phyloP scores from a whole-genome alignment of 306 rosid species.

The Begonia fuchsioides region DNA sequence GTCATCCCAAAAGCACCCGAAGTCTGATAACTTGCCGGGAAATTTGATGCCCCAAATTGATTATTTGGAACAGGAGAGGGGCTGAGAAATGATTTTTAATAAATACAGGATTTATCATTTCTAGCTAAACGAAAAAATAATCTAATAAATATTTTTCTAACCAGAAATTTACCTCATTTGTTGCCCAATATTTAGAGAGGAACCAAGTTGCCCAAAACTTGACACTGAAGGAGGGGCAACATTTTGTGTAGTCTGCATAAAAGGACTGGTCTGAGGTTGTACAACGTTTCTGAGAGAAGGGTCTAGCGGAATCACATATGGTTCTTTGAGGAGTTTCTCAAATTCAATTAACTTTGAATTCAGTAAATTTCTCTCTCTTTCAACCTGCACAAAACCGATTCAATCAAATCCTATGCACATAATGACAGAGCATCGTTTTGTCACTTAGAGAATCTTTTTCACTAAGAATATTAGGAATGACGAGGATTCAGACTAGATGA shows the following conservation, averaged over 20 bases:
- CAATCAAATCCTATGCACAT: too few species aligned
- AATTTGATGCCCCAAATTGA: constrained; percentile 21
- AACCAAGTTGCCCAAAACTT: constrained; percentile 67
- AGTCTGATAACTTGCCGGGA: constrained; percentile 17
- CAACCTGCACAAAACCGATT: constrained; percentile 46
- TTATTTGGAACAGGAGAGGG: constrained; percentile 27
- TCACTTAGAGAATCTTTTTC: too few species aligned
- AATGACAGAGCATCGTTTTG: too few species aligned
- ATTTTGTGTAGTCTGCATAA: constrained; percentile 23
- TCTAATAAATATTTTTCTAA: constrained; percentile 1
- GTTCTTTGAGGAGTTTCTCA: constrained; percentile 48
- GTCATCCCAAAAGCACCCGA: constrained; percentile 13
- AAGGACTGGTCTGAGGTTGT: constrained; percentile 21
- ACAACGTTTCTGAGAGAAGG: constrained; percentile 11
- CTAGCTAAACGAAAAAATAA: neutral
- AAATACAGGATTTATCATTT: neutral
- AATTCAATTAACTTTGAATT: constrained; percentile 62
- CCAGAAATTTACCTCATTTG: constrained; percentile 30
- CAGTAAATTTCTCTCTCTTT: constrained; percentile 67
- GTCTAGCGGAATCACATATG: constrained; percentile 22
- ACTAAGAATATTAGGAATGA: too few species aligned
- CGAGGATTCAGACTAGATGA: too few species aligned
- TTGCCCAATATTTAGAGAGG: constrained; percentile 35
- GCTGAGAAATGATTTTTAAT: constrained; percentile 22
- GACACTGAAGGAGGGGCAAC: constrained; percentile 52